Evolutionary conservation across 305 asterid species (phyloP).

Genomic region (Fraxinus baroniana): DNA sequence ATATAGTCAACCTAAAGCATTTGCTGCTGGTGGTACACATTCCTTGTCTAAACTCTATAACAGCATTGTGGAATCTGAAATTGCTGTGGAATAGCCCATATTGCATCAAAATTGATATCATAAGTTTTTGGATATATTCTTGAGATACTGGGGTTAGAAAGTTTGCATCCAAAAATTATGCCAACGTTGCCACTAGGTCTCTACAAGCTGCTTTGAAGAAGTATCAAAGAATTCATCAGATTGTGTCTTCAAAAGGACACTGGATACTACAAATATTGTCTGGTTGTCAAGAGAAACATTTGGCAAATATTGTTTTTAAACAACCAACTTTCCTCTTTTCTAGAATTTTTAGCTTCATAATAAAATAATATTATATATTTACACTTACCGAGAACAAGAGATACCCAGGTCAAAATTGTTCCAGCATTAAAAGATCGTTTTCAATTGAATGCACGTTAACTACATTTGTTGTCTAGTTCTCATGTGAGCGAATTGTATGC

Average conservation of each 20-base stretch:
- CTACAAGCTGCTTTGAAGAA: neutral
- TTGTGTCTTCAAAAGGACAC: neutral
- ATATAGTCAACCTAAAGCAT: neutral
- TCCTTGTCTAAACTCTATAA: neutral
- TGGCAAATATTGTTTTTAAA: neutral
- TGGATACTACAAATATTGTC: neutral
- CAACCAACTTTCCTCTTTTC: neutral
- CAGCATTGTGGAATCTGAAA: slow-evolving; percentile 1
- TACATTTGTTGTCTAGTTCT: neutral
- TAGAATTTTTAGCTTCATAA: neutral
- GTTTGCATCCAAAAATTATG: neutral
- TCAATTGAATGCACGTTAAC: neutral
- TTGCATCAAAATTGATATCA: neutral
- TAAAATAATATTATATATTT: neutral
- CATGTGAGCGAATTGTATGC: neutral
- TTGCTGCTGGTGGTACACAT: neutral
- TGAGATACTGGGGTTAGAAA: neutral
- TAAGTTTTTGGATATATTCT: neutral
- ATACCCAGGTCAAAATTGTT: neutral
- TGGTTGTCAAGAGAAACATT: neutral
- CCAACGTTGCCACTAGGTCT: neutral
- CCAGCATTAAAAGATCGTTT: slow-evolving; percentile 8
- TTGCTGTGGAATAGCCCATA: neutral
- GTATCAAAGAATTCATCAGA: neutral
- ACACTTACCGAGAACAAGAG: neutral